phyloP scores from a whole-genome alignment of 805 yeast species.

The Sugiyamaella lignohabitans region DNA sequence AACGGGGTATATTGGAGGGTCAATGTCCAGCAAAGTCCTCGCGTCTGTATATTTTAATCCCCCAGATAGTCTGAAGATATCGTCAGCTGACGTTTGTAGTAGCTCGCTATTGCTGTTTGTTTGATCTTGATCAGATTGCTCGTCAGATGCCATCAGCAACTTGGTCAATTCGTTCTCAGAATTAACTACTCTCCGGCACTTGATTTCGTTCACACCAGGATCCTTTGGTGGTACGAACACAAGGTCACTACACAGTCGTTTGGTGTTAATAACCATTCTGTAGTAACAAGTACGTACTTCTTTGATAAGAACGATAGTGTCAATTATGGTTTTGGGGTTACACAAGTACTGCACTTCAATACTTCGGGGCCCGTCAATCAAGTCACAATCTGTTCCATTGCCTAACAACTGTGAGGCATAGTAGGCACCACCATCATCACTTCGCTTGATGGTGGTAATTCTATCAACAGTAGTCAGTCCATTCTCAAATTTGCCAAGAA shows the following conservation, averaged over 20 bases:
- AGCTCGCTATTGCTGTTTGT: too few relatives aligned
- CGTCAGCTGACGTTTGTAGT: not conserved
- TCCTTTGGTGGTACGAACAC: slow-evolving; percentile 30
- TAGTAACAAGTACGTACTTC: slow-evolving; percentile 57
- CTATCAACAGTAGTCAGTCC: slow-evolving; percentile 6
- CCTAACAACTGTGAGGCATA: slow-evolving; percentile 36
- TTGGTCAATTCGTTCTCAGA: not conserved
- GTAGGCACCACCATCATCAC: slow-evolving; percentile 11
- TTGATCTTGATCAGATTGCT: too few relatives aligned
- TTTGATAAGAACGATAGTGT: slow-evolving; percentile 35
- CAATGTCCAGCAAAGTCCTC: not conserved
- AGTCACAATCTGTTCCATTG: slow-evolving; percentile 54
- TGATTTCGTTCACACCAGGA: slow-evolving; percentile 26
- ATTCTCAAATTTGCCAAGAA: slow-evolving; percentile 27
- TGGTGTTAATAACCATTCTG: slow-evolving; percentile 44
- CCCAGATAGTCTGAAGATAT: not conserved
- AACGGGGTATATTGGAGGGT: too few relatives aligned
- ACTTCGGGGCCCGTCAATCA: slow-evolving; percentile 46
- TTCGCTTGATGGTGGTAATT: slow-evolving; percentile 8
- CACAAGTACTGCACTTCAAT: slow-evolving; percentile 55
- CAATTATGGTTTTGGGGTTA: slow-evolving; percentile 32
- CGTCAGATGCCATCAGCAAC: not conserved
- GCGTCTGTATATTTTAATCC: not conserved
- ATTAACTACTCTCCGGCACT: slow-evolving; percentile 18
- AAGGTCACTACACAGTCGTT: slow-evolving; percentile 42